Evolutionary conservation across 2,329 filamentous ascomycete species (phyloP).

Genomic region (Nemania diffusa): DNA sequence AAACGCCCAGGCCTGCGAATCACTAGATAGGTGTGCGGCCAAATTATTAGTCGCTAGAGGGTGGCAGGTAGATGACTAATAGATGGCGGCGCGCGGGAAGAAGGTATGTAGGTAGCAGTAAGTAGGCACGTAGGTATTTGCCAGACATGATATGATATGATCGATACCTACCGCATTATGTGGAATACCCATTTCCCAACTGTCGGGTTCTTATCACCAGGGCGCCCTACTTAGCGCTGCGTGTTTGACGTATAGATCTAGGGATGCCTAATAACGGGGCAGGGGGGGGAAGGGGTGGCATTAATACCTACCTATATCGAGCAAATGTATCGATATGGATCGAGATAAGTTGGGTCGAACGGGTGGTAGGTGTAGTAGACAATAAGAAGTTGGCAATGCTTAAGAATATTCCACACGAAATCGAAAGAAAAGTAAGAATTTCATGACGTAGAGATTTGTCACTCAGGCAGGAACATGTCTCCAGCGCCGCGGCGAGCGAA

Average conservation of each 20-base stretch:
- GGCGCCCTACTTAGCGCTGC: constrained; percentile 11
- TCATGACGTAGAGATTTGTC: constrained; percentile 36
- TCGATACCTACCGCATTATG: too few relatives aligned
- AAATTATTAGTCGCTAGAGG: constrained; percentile 1
- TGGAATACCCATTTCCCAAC: constrained; percentile 18
- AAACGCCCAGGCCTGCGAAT: background rate
- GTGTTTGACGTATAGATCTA: constrained; percentile 12
- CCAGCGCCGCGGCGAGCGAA: constrained; percentile 26
- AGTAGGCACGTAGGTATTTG: background rate
- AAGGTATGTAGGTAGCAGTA: too few relatives aligned
- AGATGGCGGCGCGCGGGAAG: constrained; percentile 7
- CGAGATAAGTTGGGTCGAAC: too few relatives aligned
- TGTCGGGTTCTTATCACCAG: constrained; percentile 26
- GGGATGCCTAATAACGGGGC: constrained; percentile 25
- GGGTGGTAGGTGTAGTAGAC: background rate
- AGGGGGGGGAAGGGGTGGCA: constrained; percentile 14
- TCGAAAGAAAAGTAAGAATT: background rate
- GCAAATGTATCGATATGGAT: background rate
- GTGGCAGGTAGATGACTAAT: constrained; percentile 25
- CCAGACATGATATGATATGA: background rate
- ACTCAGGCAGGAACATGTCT: constrained; percentile 29
- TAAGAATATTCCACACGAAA: background rate
- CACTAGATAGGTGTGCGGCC: background rate
- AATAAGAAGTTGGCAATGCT: background rate
- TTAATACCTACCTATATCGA: constrained; percentile 7